Base-by-base conservation (phyloP, 2,329 filamentous ascomycete species). In the Fusarium lyarnte region DNA sequence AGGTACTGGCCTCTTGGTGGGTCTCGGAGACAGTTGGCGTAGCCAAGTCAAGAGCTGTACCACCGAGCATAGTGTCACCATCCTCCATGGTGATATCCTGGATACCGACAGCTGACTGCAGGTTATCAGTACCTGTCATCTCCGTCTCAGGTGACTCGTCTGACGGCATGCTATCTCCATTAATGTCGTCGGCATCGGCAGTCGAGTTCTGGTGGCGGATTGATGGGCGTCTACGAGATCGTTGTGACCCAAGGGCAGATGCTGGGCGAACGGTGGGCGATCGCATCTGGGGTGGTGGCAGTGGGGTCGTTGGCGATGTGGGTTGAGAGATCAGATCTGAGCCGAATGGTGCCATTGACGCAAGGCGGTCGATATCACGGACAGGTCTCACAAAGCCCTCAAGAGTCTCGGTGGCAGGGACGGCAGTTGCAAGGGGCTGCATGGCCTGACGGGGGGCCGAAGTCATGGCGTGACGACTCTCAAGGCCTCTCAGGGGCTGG, bases 181-280 rank as follows among this genome's bases (percentile, higher is more conserved):
- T 94, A 70, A 92, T 88, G 80, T 98, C 95, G 78, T 98, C 95
- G 12, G 91, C 90, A 74, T 97, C 95, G 10, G 91, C 93, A n/a
- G 93, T 96, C 23, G 95, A 98, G 70, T 92, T 90, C 78, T 97
- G 94, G 78, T 98, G 95, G 65, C 94, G 90, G 75, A 98, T 96
- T 1, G 94, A 94, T 38, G 94, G 94, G 39, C 95, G 89, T 76
- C 93, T 88, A 57, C 92, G 87, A 23, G 89, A 84, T 65, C 91
- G 86, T 47, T 83, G 83, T 8, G 85, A 84, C 5, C 86, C 87
- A 27, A 87, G 84, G 72, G 84, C 86, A 49, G 87, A 88, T 25
- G 82, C 86, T 31, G 86, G 86, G 68, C 84, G 88, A 66, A 86
- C 85, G 14, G 87, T 87, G 10, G 88, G 87, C 39, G 89, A 89